A percentile compares a stretch with the other conserved stretches of the same genome.
phyloP scores from a whole-genome alignment of 306 rosid genomes.

The Arachis hypogaea region DNA sequence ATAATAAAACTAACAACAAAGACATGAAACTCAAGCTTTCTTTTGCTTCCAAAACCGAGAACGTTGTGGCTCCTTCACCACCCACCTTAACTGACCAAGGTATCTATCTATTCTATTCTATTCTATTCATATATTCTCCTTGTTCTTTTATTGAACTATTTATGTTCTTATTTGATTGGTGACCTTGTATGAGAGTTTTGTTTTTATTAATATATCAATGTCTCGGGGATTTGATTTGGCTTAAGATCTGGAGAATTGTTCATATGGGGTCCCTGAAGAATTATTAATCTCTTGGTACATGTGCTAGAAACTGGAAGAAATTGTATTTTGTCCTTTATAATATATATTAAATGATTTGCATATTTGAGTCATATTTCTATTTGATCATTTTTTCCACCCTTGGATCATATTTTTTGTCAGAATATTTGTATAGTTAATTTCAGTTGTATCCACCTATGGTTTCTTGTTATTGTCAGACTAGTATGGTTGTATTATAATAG shows the following conservation, averaged over 20 bases:
- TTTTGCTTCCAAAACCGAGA: constrained; percentile 59
- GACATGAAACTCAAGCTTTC: constrained; percentile 62
- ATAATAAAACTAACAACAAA: constrained; percentile 42
- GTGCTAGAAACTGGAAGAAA: constrained; percentile 29
- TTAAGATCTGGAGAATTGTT: constrained; percentile 18
- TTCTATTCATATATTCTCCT: background rate
- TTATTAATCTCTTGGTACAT: constrained; percentile 11
- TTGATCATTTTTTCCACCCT: background rate
- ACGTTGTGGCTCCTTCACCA: constrained; percentile 59
- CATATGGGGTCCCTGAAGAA: constrained; percentile 41
- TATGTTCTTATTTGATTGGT: constrained; percentile 8
- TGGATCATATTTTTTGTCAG: too few species aligned
- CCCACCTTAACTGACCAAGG: constrained; percentile 55
- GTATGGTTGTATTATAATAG: background rate
- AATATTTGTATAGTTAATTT: constrained; percentile 17
- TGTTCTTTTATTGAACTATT: background rate
- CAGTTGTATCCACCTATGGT: background rate
- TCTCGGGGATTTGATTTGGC: constrained; percentile 35
- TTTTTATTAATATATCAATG: constrained; percentile 17
- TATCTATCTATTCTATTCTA: constrained; percentile 20
- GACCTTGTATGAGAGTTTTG: background rate
- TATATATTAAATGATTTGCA: background rate
- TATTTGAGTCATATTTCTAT: background rate
- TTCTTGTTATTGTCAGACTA: too few species aligned
- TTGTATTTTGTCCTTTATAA: background rate